Conservation (phyloP, 2,329 filamentous ascomycete species). For the Hypomyces perniciosus region DNA sequence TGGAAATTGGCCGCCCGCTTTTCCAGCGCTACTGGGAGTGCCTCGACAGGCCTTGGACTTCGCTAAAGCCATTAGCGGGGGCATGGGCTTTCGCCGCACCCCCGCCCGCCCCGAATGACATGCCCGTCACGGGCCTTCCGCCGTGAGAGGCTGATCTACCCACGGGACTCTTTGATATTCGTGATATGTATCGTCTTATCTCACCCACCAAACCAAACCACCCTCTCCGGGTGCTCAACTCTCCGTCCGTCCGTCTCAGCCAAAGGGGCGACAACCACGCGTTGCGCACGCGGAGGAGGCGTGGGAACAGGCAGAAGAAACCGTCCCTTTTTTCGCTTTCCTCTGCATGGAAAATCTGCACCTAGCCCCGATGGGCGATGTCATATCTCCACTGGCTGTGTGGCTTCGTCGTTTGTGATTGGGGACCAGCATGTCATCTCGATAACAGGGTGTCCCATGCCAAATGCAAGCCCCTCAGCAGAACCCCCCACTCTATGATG, state of each 20-base stretch:
- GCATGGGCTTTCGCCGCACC: conserved; percentile 3
- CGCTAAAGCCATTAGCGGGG: conserved; percentile 8
- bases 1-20: conserved; percentile 13
- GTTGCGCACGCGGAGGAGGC: neutral
- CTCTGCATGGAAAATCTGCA: conserved; percentile 7
- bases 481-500: neutral
- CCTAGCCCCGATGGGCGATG: conserved; percentile 9
- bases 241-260: neutral
- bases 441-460: conserved; percentile 8
- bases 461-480: neutral
- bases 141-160: conserved; percentile 9
- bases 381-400: conserved; percentile 11
- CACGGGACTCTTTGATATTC: conserved; percentile 8
- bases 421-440: conserved; percentile 10
- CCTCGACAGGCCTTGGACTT: neutral
- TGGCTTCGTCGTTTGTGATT: conserved; percentile 4
- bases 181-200: neutral
- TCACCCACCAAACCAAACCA: neutral
- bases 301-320: neutral
- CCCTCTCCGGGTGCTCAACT: neutral
- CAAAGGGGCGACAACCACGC: neutral
- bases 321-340: neutral
- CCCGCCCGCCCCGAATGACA: conserved; percentile 14
- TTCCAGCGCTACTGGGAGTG: conserved; percentile 2
- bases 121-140: conserved; percentile 13